Evolutionary conservation across 805 yeast species (phyloP), one percentile per base, ranked within the genome.

Genomic region (Schwanniomyces occidentalis): DNA sequence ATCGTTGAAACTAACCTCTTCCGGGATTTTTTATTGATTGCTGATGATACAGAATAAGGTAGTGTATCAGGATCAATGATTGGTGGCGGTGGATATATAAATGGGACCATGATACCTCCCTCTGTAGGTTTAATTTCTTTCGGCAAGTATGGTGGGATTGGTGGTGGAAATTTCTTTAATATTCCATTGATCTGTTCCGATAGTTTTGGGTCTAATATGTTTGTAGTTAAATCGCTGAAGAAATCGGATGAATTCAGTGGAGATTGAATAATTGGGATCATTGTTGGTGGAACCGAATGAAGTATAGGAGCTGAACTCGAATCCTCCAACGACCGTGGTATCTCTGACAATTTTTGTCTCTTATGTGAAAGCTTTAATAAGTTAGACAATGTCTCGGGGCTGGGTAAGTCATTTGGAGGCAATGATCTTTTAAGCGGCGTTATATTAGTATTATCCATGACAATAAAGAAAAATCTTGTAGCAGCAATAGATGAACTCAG

Each of bases 61-160:
- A 52, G 38, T 10, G 27, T 31, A 26, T 47, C 53, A 21, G 27
- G 34, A 12, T 41, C 43, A 8, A 65, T 45, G 4, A 54, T 40
- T 4, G 73, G 73, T 4, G 72, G 67, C 8, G 71, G 65, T 2
- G 74, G 74, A 40, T 48, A 68, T 5, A 68, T 62, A 39, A 68
- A 66, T 8, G 74, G 74, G 6, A 68, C 59, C 71, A 65, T 64
- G 2, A 65, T 51, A 0, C 73, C 71, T 12, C 48, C 46, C n/a
- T 32, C 31, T 2, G 36, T 30, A 5, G 49, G 24, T 6, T 29
- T 24, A 19, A 27, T 28, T 16, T 24, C 34, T 14, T 34, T 15
- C 8, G 49, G 47, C 6, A 32, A 15, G 19, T 40, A 44, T 6
- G 73, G 73, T 10, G 73, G 67, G 13, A 51, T 33, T 4, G 73